phyloP scores from a whole-genome alignment of 2,329 filamentous ascomycete species.

The Monosporascus sp. region DNA sequence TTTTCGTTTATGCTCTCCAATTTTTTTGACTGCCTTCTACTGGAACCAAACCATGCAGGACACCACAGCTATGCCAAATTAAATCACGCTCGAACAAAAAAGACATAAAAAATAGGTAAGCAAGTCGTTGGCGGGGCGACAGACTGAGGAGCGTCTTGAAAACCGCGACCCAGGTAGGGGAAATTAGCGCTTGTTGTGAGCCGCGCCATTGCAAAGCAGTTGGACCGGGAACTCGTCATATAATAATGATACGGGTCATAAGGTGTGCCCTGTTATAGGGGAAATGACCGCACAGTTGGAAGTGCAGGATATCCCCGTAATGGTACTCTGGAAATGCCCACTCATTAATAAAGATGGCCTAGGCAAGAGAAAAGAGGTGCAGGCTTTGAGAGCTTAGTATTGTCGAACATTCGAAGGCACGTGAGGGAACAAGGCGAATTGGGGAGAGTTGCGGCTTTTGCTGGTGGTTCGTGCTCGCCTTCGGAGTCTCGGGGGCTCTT shows the following conservation, averaged over 20 bases:
- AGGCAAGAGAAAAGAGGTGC: not conserved
- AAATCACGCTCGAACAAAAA: not conserved
- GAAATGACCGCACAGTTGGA: too few species aligned
- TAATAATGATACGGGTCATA: too few species aligned
- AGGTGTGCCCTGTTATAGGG: too few species aligned
- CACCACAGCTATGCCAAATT: not conserved
- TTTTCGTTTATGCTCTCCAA: not conserved
- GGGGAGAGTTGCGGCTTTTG: conserved; percentile 22
- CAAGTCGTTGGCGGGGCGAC: conserved; percentile 9
- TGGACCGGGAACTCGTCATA: too few species aligned
- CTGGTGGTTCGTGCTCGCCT: conserved; percentile 28
- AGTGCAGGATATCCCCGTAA: too few species aligned
- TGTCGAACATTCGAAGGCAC: conserved; percentile 3
- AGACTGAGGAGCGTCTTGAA: conserved; percentile 2
- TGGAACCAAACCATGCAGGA: not conserved
- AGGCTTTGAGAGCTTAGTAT: not conserved
- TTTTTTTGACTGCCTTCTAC: not conserved
- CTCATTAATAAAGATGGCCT: conserved; percentile 3
- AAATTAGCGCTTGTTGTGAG: not conserved
- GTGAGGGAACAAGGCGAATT: conserved; percentile 26
- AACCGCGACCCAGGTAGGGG: not conserved
- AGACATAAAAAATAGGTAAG: not conserved
- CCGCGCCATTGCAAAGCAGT: not conserved
- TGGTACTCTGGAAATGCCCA: not conserved
- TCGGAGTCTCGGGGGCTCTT: conserved; percentile 18